phyloP scores from a whole-genome alignment of 2,329 filamentous ascomycete genomes.

The Juglanconis oblonga region DNA sequence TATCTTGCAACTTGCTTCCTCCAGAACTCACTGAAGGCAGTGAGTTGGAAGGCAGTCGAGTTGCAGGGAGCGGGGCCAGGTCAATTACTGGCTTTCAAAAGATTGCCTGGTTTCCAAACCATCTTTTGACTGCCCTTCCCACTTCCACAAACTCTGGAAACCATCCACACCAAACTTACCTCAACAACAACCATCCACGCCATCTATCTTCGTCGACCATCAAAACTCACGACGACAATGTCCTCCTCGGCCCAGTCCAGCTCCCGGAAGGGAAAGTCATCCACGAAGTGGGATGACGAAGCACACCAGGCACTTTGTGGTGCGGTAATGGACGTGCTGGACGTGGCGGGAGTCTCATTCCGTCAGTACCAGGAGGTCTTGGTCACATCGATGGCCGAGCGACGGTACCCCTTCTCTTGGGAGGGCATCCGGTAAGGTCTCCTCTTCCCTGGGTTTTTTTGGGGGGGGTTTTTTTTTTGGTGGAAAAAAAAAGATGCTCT shows the following conservation, averaged over 20 bases:
- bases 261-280: neutral
- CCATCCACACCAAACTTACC: too few relatives aligned
- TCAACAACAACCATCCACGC: too few relatives aligned
- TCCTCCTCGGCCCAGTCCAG: neutral
- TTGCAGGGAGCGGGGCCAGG: too few relatives aligned
- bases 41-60: too few relatives aligned
- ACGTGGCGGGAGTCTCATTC: conserved; percentile 9
- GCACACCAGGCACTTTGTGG: conserved; percentile 22
- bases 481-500: too few relatives aligned
- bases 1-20: too few relatives aligned
- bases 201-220: neutral
- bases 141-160: too few relatives aligned
- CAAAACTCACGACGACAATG: neutral
- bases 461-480: too few relatives aligned
- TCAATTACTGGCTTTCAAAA: too few relatives aligned
- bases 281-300: conserved; percentile 24
- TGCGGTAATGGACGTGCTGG: conserved; percentile 19
- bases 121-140: too few relatives aligned
- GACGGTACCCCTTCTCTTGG: conserved; percentile 38
- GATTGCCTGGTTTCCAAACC: too few relatives aligned
- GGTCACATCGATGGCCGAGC: conserved; percentile 29
- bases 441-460: neutral
- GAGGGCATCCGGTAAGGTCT: conserved; percentile 41
- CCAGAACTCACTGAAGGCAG: too few relatives aligned
- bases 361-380: conserved; percentile 28